Base-by-base conservation (phyloP, 306 rosid species). In the Lathyrus sativus region DNA sequence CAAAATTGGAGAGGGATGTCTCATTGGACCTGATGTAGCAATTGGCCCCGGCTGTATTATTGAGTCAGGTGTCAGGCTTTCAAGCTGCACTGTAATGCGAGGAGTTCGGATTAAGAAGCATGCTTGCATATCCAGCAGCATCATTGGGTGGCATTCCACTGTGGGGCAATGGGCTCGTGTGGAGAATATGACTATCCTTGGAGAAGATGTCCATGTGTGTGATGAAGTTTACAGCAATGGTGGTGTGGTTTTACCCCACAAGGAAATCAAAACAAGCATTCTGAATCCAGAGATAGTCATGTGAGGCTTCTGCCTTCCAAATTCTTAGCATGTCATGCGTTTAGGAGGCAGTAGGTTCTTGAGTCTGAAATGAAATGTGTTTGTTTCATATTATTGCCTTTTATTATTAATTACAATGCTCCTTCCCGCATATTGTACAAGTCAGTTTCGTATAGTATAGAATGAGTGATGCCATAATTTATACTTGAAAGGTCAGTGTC, bases 151-250 rank as follows among this genome's bases (percentile, higher is more conserved):
- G 98, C 96, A 93, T 73, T 93, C 95, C 22, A 93, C 98, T 3
- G 86, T 93, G 2, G 98, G 98, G n/a, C 91, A 86, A 62, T 93
- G 98, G 98, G 96, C 98, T 33, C 96, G 97, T 9, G 90, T 90
- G 15, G 98, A 93, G 80, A 93, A 93, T 78, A 93, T 93, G 91
- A 93, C 97, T 13, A 88, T 90, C 68, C 95, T 93, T 2, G 98
- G 98, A 70, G 98, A 93, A 82, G 98, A 93, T 76, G 98, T 93
- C 65, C 93, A 93, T 50, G 96, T 93, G 3, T 76, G 89, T 42
- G 98, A 93, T 78, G 98, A 93, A 71, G 68, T 93, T 68, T 93
- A 93, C 85, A 93, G 85, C 75, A 93, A 93, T 38, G 98, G 98
- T 29, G 96, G 97, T 7, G 96, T 93, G 49, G 97, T 93, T 65